Conservation (phyloP, 805 yeast genomes). For the Starmerella ratchasimensis region DNA sequence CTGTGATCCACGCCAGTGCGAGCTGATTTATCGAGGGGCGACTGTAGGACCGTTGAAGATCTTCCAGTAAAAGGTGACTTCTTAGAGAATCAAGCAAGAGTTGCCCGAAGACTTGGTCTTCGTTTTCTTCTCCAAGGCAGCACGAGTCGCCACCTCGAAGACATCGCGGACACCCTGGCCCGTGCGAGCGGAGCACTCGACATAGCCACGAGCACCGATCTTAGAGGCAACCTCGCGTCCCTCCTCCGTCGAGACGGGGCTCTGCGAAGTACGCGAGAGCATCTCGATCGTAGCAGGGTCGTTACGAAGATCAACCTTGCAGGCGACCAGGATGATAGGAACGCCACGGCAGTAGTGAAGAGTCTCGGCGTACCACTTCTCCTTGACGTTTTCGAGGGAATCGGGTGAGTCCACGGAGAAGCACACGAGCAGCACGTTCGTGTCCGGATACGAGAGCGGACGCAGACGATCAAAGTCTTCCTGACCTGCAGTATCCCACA, state of each 20-base stretch:
- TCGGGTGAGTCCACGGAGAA: slow-evolving; percentile 85
- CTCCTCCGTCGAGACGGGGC: slow-evolving; percentile 69
- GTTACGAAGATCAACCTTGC: slow-evolving; percentile 78
- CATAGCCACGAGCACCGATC: slow-evolving; percentile 74
- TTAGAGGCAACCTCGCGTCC: slow-evolving; percentile 79
- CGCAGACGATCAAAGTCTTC: slow-evolving; percentile 92
- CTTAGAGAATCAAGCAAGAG: slow-evolving; percentile 16
- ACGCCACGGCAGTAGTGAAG: slow-evolving; percentile 88
- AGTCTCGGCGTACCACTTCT: slow-evolving; percentile 91
- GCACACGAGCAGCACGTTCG: slow-evolving; percentile 82
- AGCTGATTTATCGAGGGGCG: no score
- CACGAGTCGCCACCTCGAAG: slow-evolving; percentile 84
- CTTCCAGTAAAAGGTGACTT: no score
- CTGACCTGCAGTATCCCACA: slow-evolving; percentile 99
- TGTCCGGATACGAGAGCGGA: slow-evolving; percentile 83
- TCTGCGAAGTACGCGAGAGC: slow-evolving; percentile 59
- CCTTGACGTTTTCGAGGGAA: slow-evolving; percentile 84
- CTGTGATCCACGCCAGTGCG: no score
- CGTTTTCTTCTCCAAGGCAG: slow-evolving; percentile 40
- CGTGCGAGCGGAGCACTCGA: slow-evolving; percentile 79
- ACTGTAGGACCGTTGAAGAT: no score
- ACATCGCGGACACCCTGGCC: slow-evolving; percentile 89
- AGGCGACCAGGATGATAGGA: slow-evolving; percentile 83
- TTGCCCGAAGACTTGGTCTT: slow-evolving; percentile 16
- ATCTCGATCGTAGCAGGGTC: slow-evolving; percentile 65